A percentile compares a stretch with the other conserved stretches of the same genome.
Conservation (phyloP, 1,284 basidiomycete genomes). For the Ceratobasidium sp. region DNA sequence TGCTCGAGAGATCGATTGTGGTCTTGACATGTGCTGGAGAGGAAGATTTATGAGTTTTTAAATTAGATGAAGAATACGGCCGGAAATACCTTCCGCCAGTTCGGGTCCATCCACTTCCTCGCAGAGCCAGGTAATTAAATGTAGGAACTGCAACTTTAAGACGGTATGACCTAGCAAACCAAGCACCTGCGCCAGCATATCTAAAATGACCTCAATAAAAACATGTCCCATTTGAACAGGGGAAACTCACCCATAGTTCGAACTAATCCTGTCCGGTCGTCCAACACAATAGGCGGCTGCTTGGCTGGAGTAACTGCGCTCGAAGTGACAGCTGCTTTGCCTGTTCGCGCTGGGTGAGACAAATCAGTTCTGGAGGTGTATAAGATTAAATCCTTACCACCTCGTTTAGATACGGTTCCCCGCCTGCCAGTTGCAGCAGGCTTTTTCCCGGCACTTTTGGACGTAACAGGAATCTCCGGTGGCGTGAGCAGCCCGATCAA, state of each 20-base stretch:
- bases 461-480: slow-evolving; percentile 20
- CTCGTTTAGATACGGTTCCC: slow-evolving; percentile 51
- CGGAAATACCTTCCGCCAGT: slow-evolving; percentile 68
- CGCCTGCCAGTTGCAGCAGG: slow-evolving; percentile 55
- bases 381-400: slow-evolving; percentile 33
- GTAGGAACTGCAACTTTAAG: slow-evolving; percentile 58
- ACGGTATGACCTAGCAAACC: slow-evolving; percentile 66
- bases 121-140: slow-evolving; percentile 64
- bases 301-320: slow-evolving; percentile 18
- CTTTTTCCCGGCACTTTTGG: slow-evolving; percentile 53
- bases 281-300: slow-evolving; percentile 54
- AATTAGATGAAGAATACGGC: slow-evolving; percentile 42
- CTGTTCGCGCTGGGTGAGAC: too few relatives aligned
- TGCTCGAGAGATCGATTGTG: slow-evolving; percentile 76
- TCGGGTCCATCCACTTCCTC: slow-evolving; percentile 60
- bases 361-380: slow-evolving; percentile 3
- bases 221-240: slow-evolving; percentile 39
- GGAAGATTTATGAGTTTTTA: not conserved
- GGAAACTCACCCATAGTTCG: slow-evolving; percentile 64
- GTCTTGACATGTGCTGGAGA: slow-evolving; percentile 69
- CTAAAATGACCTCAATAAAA: slow-evolving; percentile 55
- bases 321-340: slow-evolving; percentile 44
- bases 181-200: slow-evolving; percentile 71
- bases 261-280: slow-evolving; percentile 63
- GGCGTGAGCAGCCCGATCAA: slow-evolving; percentile 44